These are phyloP conservation scores for Chlorella sp. DNA, from an alignment of 139 green algal genomes.

Conservation along the genomic window DNA sequence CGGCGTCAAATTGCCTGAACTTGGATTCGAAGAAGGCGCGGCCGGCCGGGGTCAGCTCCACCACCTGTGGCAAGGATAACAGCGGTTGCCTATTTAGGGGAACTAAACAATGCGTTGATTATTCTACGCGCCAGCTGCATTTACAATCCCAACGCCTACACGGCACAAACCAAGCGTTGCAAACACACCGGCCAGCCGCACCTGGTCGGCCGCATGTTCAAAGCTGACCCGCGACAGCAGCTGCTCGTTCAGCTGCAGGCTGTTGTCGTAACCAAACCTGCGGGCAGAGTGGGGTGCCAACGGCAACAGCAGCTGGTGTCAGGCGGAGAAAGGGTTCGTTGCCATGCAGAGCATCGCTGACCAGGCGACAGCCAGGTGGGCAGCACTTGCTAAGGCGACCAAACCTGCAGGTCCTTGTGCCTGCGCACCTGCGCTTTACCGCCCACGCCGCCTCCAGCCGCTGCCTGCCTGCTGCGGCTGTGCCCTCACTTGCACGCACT, in stretches of 20 bases:
- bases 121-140: too few relatives aligned
- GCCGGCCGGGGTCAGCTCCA: conserved; percentile 65
- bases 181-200: background rate
- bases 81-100: too few relatives aligned
- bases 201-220: conserved; percentile 44
- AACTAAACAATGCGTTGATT: too few relatives aligned
- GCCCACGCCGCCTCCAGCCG: too few relatives aligned
- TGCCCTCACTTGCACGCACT: too few relatives aligned
- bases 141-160: too few relatives aligned
- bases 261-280: conserved; percentile 82
- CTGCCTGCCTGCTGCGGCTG: too few relatives aligned
- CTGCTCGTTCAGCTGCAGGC: conserved; percentile 64
- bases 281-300: background rate
- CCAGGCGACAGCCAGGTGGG: background rate
- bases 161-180: too few relatives aligned
- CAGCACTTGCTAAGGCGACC: too few relatives aligned
- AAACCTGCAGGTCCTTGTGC: too few relatives aligned
- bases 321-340: too few relatives aligned
- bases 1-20: conserved; percentile 63
- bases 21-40: conserved; percentile 60
- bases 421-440: too few relatives aligned
- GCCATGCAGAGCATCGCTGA: background rate
- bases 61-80: conserved; percentile 52
- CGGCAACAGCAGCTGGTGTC: background rate
- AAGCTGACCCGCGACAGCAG: conserved; percentile 60